phyloP scores from a whole-genome alignment of 2,329 filamentous ascomycete genomes.

The Cordyceps cicadae region DNA sequence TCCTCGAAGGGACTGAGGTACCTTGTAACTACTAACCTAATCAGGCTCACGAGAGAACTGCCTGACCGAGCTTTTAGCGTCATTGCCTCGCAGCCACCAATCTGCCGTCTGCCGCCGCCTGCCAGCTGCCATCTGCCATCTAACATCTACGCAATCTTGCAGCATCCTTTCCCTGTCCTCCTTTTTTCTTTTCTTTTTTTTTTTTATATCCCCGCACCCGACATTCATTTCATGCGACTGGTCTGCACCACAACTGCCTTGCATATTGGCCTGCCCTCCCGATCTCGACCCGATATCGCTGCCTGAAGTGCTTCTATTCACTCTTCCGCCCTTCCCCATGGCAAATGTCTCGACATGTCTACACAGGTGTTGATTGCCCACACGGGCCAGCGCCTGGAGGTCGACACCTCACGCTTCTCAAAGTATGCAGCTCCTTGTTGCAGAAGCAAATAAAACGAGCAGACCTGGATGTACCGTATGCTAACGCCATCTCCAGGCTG shows the following conservation, averaged over 20 bases:
- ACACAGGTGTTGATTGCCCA: slow-evolving; percentile 87
- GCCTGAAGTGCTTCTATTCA: slow-evolving; percentile 12
- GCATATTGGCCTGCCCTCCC: not conserved
- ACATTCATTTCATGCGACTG: not conserved
- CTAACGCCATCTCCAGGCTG: slow-evolving; percentile 43
- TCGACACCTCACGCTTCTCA: slow-evolving; percentile 66
- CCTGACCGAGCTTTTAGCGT: slow-evolving; percentile 10
- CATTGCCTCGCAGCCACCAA: slow-evolving; percentile 6
- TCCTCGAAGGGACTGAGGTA: not conserved
- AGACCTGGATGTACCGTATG: not conserved
- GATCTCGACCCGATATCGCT: slow-evolving; percentile 12
- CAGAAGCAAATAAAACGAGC: not conserved
- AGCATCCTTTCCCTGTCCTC: no score
- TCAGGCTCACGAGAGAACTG: not conserved
- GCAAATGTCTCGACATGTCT: slow-evolving; percentile 64
- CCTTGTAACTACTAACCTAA: no score
- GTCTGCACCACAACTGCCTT: not conserved
- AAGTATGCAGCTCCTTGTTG: slow-evolving; percentile 44
- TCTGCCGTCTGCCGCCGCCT: not conserved
- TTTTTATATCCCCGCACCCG: not conserved
- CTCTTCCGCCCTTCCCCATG: slow-evolving; percentile 22
- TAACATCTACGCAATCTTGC: not conserved
- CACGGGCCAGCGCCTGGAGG: slow-evolving; percentile 76
- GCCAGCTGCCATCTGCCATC: not conserved
- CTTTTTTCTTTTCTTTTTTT: not conserved